Evolutionary conservation across 2,329 filamentous ascomycete species (phyloP).

Genomic region (Lasiodiplodia theobromae): DNA sequence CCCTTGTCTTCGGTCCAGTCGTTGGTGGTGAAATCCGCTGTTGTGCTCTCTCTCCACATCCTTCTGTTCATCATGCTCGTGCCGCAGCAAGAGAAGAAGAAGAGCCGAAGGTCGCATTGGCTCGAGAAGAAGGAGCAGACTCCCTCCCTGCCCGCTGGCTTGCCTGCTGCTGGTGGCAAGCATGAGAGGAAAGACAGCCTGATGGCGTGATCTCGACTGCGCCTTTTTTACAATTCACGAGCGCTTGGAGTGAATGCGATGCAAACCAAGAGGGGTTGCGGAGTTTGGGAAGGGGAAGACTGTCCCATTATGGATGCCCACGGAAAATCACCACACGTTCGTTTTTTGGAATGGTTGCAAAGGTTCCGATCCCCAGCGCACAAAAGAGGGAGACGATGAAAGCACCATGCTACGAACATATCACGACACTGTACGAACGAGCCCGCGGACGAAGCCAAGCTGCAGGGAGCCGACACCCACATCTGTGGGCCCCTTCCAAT

Average conservation of each 20-base stretch:
- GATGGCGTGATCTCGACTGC: not conserved
- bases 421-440: not conserved
- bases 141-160: not conserved
- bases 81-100: slow-evolving; percentile 18
- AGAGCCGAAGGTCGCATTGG: slow-evolving; percentile 4
- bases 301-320: not conserved
- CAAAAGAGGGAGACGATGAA: not conserved
- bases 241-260: no score
- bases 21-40: slow-evolving; percentile 3
- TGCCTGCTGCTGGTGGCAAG: not conserved
- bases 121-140: slow-evolving; percentile 4
- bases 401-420: not conserved
- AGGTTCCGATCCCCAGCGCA: not conserved
- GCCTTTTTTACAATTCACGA: not conserved
- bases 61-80: slow-evolving; percentile 24
- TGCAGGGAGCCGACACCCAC: not conserved
- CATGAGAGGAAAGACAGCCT: slow-evolving; percentile 26
- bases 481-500: not conserved
- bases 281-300: not conserved
- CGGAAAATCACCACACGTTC: not conserved
- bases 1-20: slow-evolving; percentile 18
- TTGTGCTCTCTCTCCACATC: slow-evolving; percentile 20
- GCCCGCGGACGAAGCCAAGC: not conserved
- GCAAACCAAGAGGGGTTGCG: no score
- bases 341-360: not conserved